These are phyloP conservation scores for Coriaria nepalensis DNA, from an alignment of 306 rosid genomes.

Conservation along the genomic window DNA sequence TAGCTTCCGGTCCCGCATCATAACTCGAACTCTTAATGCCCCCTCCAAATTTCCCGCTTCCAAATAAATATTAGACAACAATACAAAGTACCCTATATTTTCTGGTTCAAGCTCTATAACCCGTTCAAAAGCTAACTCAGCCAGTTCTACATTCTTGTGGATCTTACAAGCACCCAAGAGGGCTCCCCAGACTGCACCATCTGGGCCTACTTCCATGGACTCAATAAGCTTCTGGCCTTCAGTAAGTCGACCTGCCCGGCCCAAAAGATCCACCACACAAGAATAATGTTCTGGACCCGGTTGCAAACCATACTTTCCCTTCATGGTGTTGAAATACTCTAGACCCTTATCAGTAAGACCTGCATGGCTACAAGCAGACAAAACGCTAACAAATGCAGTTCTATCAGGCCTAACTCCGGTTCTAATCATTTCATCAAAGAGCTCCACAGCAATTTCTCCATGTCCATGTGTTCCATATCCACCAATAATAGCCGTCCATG, in stretches of 20 bases:
- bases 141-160: too few species aligned
- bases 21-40: too few species aligned
- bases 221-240: slow-evolving; percentile 20
- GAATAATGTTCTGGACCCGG: slow-evolving; percentile 73
- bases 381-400: slow-evolving; percentile 52
- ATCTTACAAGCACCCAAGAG: slow-evolving; percentile 1
- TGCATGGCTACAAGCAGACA: slow-evolving; percentile 84
- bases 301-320: slow-evolving; percentile 32
- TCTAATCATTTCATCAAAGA: slow-evolving; percentile 54
- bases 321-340: slow-evolving; percentile 49
- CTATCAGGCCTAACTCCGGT: slow-evolving; percentile 57
- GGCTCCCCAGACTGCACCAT: slow-evolving; percentile 91
- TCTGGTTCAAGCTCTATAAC: too few species aligned
- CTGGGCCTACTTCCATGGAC: too few species aligned
- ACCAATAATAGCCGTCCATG: slow-evolving; percentile 44
- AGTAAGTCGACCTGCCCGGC: too few species aligned
- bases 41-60: too few species aligned
- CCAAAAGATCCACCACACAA: too few species aligned
- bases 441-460: slow-evolving; percentile 51
- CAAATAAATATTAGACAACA: too few species aligned
- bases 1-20: slow-evolving; percentile 8
- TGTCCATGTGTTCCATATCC: slow-evolving; percentile 90
- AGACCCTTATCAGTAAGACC: slow-evolving; percentile 65
- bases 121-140: too few species aligned
- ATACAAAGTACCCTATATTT: too few species aligned